Conservation (phyloP, 805 yeast genomes). For the Teunomyces funiuensis region DNA sequence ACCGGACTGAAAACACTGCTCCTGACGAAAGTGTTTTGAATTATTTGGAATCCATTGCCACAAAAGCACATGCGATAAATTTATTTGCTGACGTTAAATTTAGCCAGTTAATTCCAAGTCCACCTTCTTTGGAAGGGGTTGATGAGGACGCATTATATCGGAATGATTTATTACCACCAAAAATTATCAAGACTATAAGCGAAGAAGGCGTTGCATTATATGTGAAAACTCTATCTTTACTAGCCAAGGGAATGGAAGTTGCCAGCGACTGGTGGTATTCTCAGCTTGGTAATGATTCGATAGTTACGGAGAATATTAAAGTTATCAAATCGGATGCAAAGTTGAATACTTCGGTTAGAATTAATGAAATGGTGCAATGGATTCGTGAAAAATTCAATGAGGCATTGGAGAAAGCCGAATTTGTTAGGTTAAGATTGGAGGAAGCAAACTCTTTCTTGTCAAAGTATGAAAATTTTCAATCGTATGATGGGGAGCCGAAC, state of each 20-base stretch:
- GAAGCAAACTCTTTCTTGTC: conserved; percentile 33
- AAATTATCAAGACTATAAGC: conserved; percentile 58
- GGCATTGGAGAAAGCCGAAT: conserved; percentile 84
- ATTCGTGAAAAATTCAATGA: conserved; percentile 86
- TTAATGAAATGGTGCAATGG: conserved; percentile 85
- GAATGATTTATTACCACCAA: conserved; percentile 53
- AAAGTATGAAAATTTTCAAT: conserved; percentile 3
- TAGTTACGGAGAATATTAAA: conserved; percentile 2
- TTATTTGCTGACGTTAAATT: conserved; percentile 90
- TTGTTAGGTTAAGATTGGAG: conserved; percentile 56
- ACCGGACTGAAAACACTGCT: conserved; percentile 22
- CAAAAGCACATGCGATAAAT: conserved; percentile 87
- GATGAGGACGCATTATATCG: conserved; percentile 38
- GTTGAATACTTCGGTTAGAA: conserved; percentile 31
- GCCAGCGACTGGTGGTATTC: conserved; percentile 91
- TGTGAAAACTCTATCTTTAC: conserved; percentile 75
- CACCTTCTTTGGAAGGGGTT: conserved; percentile 49
- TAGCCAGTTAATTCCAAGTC: conserved; percentile 76
- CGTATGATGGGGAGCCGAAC: background rate
- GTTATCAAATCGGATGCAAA: conserved; percentile 17
- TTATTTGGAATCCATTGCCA: conserved; percentile 71
- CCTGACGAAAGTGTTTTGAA: conserved; percentile 40
- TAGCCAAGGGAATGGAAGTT: conserved; percentile 81
- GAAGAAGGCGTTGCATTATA: conserved; percentile 87
- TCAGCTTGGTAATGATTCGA: conserved; percentile 19